Conservation (phyloP, 1,139 yeast genomes). For the Sugiyamaella grinbergsii region DNA sequence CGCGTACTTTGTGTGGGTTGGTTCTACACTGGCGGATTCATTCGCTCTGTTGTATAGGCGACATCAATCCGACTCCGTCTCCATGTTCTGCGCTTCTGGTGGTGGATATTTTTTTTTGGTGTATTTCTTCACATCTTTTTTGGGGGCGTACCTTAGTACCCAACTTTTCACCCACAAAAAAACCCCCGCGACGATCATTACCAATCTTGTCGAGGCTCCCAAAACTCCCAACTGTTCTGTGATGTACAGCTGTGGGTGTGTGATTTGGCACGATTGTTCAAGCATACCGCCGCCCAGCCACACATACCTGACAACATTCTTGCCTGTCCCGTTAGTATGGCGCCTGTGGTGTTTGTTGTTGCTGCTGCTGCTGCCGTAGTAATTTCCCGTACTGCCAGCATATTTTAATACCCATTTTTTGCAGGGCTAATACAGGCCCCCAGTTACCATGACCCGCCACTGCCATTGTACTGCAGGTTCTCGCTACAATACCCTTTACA, state of each 20-base stretch:
- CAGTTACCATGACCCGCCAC: too few relatives aligned
- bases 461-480: too few relatives aligned
- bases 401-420: too few relatives aligned
- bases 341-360: too few relatives aligned
- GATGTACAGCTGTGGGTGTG: constrained; percentile 10
- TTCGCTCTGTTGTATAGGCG: too few relatives aligned
- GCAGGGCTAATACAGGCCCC: too few relatives aligned
- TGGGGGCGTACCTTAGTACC: constrained; percentile 10
- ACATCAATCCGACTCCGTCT: neutral
- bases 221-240: constrained; percentile 2
- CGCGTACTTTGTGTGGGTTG: too few relatives aligned
- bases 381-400: too few relatives aligned
- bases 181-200: constrained; percentile 1
- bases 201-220: constrained; percentile 7
- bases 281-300: too few relatives aligned
- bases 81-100: neutral
- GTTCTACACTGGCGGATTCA: too few relatives aligned
- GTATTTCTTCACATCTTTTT: neutral
- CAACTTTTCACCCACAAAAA: constrained; percentile 5
- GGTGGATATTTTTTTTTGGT: neutral
- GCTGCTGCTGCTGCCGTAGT: too few relatives aligned
- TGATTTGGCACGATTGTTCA: constrained; percentile 13
- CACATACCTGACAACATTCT: neutral
- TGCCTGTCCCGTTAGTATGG: neutral
- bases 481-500: too few relatives aligned